These are phyloP conservation scores for Rosa hybrid DNA, from an alignment of 331 rosid species.

Conservation along the genomic window DNA sequence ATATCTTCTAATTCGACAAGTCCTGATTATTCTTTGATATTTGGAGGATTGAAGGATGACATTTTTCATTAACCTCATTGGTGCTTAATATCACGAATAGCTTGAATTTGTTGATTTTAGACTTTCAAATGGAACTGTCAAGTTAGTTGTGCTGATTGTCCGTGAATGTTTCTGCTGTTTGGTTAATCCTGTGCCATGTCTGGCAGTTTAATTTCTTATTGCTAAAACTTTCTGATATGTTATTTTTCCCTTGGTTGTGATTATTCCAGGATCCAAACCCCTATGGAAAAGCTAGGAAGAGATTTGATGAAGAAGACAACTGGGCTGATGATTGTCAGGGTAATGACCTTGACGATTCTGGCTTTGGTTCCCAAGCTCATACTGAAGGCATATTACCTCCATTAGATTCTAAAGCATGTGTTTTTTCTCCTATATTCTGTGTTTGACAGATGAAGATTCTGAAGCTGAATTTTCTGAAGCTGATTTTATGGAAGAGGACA, in stretches of 20 bases:
- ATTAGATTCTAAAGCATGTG: neutral
- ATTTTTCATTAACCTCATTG: no score
- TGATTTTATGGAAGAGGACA: neutral
- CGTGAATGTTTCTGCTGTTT: no score
- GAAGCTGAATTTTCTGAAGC: neutral
- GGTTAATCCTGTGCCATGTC: no score
- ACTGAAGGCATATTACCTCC: slow-evolving; percentile 19
- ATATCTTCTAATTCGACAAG: neutral
- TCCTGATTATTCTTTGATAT: no score
- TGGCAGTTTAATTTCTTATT: no score
- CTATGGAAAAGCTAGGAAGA: slow-evolving; percentile 28
- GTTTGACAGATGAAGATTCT: neutral
- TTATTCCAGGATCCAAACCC: slow-evolving; percentile 14
- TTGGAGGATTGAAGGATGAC: no score
- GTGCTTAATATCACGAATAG: no score
- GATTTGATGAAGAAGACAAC: slow-evolving; percentile 19
- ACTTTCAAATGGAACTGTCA: no score
- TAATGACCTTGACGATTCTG: slow-evolving; percentile 6
- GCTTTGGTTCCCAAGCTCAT: slow-evolving; percentile 19
- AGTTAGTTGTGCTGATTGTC: no score
- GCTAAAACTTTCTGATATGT: neutral
- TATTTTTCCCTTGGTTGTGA: neutral
- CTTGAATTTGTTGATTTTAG: no score
- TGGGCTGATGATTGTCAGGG: slow-evolving; percentile 27
- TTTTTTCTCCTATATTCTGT: neutral